Evolutionary conservation across 345 rosid species (phyloP).

Genomic region (Microcos paniculata): DNA sequence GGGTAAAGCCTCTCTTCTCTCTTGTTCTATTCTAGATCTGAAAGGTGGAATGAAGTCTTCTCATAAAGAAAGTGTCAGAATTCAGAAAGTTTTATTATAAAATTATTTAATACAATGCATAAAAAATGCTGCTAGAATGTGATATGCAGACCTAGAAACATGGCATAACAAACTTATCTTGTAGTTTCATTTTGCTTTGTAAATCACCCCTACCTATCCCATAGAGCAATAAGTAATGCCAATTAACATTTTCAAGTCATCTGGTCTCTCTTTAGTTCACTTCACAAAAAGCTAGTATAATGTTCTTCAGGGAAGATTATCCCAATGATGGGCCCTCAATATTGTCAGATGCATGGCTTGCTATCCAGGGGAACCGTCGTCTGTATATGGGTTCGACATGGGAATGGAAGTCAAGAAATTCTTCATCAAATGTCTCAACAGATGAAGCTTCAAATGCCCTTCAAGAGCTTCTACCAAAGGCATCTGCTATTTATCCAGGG

Average conservation of each 20-base stretch:
- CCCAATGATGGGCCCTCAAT: conserved; percentile 70
- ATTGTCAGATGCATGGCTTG: conserved; percentile 86
- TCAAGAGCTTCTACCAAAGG: conserved; percentile 74
- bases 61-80: neutral
- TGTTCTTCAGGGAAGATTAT: conserved; percentile 56
- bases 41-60: neutral
- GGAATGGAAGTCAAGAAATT: conserved; percentile 87
- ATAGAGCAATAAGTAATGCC: neutral
- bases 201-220: neutral
- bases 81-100: neutral
- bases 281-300: neutral
- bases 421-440: conserved; percentile 51
- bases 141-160: neutral
- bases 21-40: neutral
- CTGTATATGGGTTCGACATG: conserved; percentile 79
- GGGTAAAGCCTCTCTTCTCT: conserved; percentile 36
- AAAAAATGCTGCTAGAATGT: neutral
- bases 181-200: neutral
- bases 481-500: conserved; percentile 59
- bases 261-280: neutral
- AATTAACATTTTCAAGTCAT: neutral
- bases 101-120: neutral
- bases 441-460: conserved; percentile 81
- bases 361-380: conserved; percentile 62
- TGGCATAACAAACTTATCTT: neutral